phyloP scores from a whole-genome alignment of 768 basidiomycete species.

The Ramaria sp. region DNA sequence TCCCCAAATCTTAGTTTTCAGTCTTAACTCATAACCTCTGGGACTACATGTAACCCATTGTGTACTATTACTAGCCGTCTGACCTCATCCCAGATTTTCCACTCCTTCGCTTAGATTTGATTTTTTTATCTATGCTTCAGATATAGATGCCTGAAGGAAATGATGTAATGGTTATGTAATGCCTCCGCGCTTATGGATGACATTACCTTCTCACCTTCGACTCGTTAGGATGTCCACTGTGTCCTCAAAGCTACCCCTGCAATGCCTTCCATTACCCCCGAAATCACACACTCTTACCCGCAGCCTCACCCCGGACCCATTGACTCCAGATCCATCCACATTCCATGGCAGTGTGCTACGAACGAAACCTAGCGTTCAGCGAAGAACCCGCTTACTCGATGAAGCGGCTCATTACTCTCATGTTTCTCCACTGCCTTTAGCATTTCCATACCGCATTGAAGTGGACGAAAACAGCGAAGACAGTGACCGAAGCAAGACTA shows the following conservation, averaged over 20 bases:
- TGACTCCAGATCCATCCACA: constrained; percentile 37
- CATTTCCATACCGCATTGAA: constrained; percentile 74
- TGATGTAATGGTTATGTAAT: neutral
- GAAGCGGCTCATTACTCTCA: constrained; percentile 63
- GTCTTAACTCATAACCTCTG: no score
- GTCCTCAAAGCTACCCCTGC: constrained; percentile 30
- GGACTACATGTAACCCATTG: no score
- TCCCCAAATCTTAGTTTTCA: no score
- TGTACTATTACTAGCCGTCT: no score
- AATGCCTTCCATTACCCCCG: constrained; percentile 42
- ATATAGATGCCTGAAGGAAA: no score
- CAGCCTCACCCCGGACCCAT: constrained; percentile 49
- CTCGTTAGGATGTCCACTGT: neutral
- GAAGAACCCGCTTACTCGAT: constrained; percentile 53
- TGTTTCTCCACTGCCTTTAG: constrained; percentile 69
- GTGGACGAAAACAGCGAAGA: constrained; percentile 40
- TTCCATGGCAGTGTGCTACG: constrained; percentile 40
- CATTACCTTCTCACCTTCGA: neutral
- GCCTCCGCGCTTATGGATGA: neutral
- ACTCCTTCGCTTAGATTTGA: no score
- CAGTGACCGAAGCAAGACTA: constrained; percentile 46
- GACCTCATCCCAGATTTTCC: no score
- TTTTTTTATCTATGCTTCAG: no score
- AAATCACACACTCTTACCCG: constrained; percentile 29
- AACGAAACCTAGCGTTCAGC: constrained; percentile 52